phyloP scores from a whole-genome alignment of 768 basidiomycete species.

The Amanita rubescens region DNA sequence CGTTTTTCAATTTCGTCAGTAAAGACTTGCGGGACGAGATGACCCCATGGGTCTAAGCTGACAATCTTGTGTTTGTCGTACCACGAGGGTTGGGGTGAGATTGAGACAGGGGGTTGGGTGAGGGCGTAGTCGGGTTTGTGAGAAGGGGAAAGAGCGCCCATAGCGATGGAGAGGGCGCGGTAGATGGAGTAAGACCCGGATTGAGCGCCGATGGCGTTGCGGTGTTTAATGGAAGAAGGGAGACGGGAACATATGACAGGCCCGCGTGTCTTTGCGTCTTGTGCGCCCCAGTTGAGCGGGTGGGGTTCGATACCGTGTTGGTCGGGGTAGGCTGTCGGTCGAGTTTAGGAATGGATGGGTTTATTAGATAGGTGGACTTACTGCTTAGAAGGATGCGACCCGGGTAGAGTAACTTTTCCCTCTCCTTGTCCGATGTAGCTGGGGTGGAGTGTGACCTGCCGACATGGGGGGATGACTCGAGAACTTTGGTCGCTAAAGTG shows the following conservation, averaged over 20 bases:
- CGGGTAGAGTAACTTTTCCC: conserved; percentile 74
- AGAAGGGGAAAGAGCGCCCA: conserved; percentile 70
- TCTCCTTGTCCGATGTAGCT: conserved; percentile 43
- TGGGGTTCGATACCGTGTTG: conserved; percentile 83
- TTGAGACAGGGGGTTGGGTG: conserved; percentile 79
- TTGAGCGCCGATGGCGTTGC: conserved; percentile 93
- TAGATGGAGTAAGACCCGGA: conserved; percentile 94
- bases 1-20: conserved; percentile 48
- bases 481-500: conserved; percentile 12
- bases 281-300: conserved; percentile 76
- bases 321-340: conserved; percentile 70
- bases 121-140: conserved; percentile 78
- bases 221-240: conserved; percentile 73
- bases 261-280: conserved; percentile 58
- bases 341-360: conserved; percentile 2
- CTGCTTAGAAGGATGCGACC: conserved; percentile 80
- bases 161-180: conserved; percentile 86
- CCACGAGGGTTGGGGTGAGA: conserved; percentile 78
- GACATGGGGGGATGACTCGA: conserved; percentile 20
- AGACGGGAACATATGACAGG: conserved; percentile 88
- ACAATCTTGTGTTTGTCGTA: conserved; percentile 74
- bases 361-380: conserved; percentile 26
- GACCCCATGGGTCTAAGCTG: conserved; percentile 91
- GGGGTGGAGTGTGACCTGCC: conserved; percentile 15
- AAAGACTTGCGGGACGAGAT: conserved; percentile 73